Conservation (phyloP, 225 moss, liverwort and hornwort species). For the Antitrichia curtipendula region DNA sequence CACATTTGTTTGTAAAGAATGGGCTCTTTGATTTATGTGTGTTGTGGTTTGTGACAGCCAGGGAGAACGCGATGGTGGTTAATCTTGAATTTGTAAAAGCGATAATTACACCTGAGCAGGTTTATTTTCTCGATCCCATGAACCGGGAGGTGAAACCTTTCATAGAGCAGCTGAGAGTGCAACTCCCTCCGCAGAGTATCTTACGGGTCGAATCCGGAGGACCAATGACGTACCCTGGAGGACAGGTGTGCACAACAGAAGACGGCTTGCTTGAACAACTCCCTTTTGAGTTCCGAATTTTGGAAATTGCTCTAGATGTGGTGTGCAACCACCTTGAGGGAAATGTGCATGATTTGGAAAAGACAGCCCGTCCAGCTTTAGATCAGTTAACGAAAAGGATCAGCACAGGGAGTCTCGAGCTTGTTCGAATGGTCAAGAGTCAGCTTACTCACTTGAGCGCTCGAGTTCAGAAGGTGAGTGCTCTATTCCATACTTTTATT, state of each 20-base stretch:
- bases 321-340: slow-evolving; percentile 68
- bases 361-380: slow-evolving; percentile 61
- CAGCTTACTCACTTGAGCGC: slow-evolving; percentile 80
- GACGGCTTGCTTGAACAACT: slow-evolving; percentile 43
- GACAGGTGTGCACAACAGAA: slow-evolving; percentile 15
- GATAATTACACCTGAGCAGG: slow-evolving; percentile 86
- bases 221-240: slow-evolving; percentile 1
- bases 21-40: not conserved
- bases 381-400: slow-evolving; percentile 73
- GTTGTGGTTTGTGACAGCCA: slow-evolving; percentile 39
- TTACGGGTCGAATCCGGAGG: slow-evolving; percentile 4
- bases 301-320: slow-evolving; percentile 88
- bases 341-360: slow-evolving; percentile 53
- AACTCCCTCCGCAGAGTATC: slow-evolving; percentile 31
- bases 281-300: slow-evolving; percentile 86
- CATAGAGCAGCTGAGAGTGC: slow-evolving; percentile 67
- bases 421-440: slow-evolving; percentile 74
- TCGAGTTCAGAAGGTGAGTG: slow-evolving; percentile 82
- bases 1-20: not conserved
- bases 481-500: not conserved
- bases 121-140: slow-evolving; percentile 65
- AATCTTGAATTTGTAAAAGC: slow-evolving; percentile 96
- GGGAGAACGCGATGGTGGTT: slow-evolving; percentile 95
- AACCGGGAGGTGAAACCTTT: slow-evolving; percentile 44
- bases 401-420: slow-evolving; percentile 76